Conservation (phyloP, 108 stramenopile genomes). For the Skeletonema potamos region DNA sequence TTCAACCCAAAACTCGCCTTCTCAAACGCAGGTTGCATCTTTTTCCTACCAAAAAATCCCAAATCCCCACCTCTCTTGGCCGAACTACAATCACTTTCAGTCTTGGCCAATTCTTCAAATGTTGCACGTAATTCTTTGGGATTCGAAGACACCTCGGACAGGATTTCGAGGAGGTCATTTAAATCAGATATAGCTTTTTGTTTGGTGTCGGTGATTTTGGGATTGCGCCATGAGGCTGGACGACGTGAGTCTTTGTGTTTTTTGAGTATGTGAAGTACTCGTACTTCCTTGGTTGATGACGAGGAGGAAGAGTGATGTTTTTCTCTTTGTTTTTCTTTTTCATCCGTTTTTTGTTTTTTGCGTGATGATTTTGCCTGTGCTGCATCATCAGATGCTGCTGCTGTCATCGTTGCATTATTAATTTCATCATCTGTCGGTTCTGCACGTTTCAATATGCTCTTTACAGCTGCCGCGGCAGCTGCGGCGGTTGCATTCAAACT, state of each 20-base stretch:
- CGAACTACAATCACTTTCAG: constrained; percentile 81
- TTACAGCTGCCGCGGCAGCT: constrained; percentile 15
- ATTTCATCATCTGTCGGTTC: background rate
- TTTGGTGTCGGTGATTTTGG: constrained; percentile 67
- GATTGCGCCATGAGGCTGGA: constrained; percentile 73
- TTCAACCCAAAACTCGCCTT: constrained; percentile 78
- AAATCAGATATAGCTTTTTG: constrained; percentile 77
- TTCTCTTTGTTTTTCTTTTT: constrained; percentile 6
- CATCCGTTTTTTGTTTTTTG: constrained; percentile 6
- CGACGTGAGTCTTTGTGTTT: constrained; percentile 79
- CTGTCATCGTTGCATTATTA: constrained; percentile 1
- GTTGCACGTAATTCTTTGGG: constrained; percentile 66
- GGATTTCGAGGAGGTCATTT: constrained; percentile 53
- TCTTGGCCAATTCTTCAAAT: constrained; percentile 78
- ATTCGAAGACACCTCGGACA: constrained; percentile 51
- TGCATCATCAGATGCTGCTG: background rate
- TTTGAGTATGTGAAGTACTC: constrained; percentile 83
- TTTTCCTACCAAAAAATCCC: constrained; percentile 80
- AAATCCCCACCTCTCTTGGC: constrained; percentile 87
- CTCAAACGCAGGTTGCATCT: constrained; percentile 83
- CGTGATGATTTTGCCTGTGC: constrained; percentile 9
- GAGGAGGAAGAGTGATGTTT: background rate
- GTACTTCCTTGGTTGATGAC: constrained; percentile 64
- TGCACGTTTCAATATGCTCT: constrained; percentile 25
- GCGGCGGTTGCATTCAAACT: background rate